Base-by-base conservation (phyloP, 73 alveolate species). In the Stentor coeruleus region DNA sequence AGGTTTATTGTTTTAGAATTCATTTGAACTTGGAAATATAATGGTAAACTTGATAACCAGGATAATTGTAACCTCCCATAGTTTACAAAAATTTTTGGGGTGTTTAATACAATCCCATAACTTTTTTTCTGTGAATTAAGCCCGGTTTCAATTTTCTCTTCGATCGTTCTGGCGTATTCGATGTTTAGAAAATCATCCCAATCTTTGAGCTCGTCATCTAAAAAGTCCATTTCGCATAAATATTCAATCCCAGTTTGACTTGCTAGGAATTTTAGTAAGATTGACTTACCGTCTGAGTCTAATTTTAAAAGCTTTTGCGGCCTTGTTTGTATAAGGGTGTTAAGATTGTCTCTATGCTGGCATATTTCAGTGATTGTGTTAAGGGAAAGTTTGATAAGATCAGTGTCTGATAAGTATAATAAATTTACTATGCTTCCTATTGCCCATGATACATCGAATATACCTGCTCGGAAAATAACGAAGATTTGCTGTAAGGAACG, bases 381-480 rank as follows among this genome's bases (percentile, higher is more conserved):
- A 20, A 66, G 37, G 11, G 79, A 20, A 31, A 20, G 15, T 37
- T 15, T 26, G 11, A 33, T 20, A 20, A 15, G n/a, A 15, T 33
- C 79, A 1, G n/a, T 20, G 1, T 66, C 79, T 20, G 79, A 31
- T 28, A 26, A 66, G 15, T 66, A 33, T 28, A 33, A 26, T 26
- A 20, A 40, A 15, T 20, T 66, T 20, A 66, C 79, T 26, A 66
- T 37, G 26, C 33, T 40, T 31, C 79, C 15, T 28, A 66, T 33
- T 20, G 79, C 79, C 79, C 79, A 66, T 26, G 79, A 66, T 2
- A 66, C n/a, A 33, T 66, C 79, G 37, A 26, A 33, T 14, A 26
- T 66, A 28, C 79, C 79, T 14, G 79, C 79, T 31, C 39, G n/a
- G 37, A 26, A 33, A 1, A 66, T 37, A 20, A 66, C 42, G 1